Percentiles rank a stretch among this genome's conserved stretches.
Conservation (phyloP, 73 alveolate genomes). For the Symbiodinium pilosum region DNA sequence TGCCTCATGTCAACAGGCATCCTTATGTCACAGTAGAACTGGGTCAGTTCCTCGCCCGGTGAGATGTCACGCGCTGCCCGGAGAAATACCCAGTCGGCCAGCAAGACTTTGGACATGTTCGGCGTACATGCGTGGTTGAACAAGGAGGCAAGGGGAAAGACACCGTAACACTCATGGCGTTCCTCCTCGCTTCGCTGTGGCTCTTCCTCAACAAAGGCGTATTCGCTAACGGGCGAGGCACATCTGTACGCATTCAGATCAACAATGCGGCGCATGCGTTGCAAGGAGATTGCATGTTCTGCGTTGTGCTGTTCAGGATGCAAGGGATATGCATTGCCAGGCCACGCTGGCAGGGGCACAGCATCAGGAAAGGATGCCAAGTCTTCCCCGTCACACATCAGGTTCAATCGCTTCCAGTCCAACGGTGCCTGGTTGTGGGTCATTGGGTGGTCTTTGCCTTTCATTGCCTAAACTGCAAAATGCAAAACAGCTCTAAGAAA, state of each 20-base stretch:
- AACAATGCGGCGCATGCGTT: slow-evolving; percentile 35
- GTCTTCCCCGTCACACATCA: slow-evolving; percentile 39
- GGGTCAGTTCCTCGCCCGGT: slow-evolving; percentile 58
- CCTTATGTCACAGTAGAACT: slow-evolving; percentile 71
- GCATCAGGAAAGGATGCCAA: slow-evolving; percentile 1
- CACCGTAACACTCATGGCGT: slow-evolving; percentile 57
- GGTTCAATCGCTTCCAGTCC: slow-evolving; percentile 48
- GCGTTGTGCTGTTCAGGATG: background rate
- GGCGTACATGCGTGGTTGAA: slow-evolving; percentile 81
- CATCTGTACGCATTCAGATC: slow-evolving; percentile 72
- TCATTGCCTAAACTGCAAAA: no score
- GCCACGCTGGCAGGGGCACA: slow-evolving; percentile 50
- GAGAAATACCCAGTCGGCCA: slow-evolving; percentile 69
- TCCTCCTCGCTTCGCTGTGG: background rate
- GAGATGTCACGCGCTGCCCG: slow-evolving; percentile 54
- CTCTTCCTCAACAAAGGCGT: slow-evolving; percentile 28
- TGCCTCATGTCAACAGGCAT: slow-evolving; percentile 87
- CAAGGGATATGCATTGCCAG: background rate
- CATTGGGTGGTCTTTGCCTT: no score
- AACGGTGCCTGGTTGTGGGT: slow-evolving; percentile 50
- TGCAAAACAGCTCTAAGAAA: no score
- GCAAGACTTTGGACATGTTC: slow-evolving; percentile 74
- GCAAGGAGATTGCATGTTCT: background rate
- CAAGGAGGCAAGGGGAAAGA: slow-evolving; percentile 73
- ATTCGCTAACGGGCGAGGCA: slow-evolving; percentile 60